phyloP scores from a whole-genome alignment of 2,329 filamentous ascomycete species.

The Aspergillus melleus region DNA sequence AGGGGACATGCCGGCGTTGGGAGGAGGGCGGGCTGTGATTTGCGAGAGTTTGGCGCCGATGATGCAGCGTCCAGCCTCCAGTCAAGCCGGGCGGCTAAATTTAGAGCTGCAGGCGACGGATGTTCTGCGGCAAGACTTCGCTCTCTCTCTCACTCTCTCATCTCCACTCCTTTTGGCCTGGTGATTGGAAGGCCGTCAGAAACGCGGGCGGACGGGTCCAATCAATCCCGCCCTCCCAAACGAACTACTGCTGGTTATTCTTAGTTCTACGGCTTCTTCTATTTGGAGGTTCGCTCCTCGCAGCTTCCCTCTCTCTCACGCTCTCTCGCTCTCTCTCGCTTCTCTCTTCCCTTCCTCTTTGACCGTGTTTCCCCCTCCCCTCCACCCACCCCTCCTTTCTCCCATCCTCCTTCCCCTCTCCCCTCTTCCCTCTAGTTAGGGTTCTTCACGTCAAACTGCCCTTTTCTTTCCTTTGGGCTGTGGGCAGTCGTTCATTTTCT shows the following conservation, averaged over 20 bases:
- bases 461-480: constrained; percentile 11
- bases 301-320: constrained; percentile 11
- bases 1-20: constrained; percentile 15
- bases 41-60: constrained; percentile 36
- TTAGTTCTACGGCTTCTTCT: constrained; percentile 5
- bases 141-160: too few relatives aligned
- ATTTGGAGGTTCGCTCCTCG: constrained; percentile 3
- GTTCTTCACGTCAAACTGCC: constrained; percentile 16
- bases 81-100: constrained; percentile 37
- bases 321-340: constrained; percentile 15
- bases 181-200: constrained; percentile 18
- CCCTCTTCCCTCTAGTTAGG: constrained; percentile 15
- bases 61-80: constrained; percentile 27
- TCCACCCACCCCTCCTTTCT: too few relatives aligned
- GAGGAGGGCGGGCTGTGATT: constrained; percentile 27
- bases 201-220: constrained; percentile 21
- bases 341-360: not conserved
- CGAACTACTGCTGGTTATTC: constrained; percentile 15
- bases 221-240: constrained; percentile 21
- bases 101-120: constrained; percentile 33
- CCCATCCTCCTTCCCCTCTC: constrained; percentile 10
- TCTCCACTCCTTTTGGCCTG: not conserved
- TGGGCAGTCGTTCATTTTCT: constrained; percentile 27
- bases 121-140: not conserved
- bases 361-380: constrained; percentile 6